These are phyloP conservation scores for Russula abietina DNA, from an alignment of 768 basidiomycete species.

Conservation along the genomic window DNA sequence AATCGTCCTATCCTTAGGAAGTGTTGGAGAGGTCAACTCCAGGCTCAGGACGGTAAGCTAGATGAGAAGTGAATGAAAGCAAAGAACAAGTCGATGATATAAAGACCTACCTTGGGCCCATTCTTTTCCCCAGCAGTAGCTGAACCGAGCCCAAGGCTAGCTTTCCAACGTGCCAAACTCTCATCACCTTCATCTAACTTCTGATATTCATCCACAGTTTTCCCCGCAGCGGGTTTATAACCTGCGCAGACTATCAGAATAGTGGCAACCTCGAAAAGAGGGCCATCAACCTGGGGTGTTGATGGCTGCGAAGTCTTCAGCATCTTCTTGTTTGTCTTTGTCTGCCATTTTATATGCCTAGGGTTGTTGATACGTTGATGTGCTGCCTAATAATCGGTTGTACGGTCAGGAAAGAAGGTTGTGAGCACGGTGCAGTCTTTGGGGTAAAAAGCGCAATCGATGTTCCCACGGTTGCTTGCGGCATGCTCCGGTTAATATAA, in stretches of 20 bases:
- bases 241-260: constrained; percentile 38
- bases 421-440: too few species aligned
- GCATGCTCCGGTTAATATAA: background rate
- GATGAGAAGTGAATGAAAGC: background rate
- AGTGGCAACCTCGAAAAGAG: background rate
- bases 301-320: constrained; percentile 63
- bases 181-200: constrained; percentile 86
- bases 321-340: constrained; percentile 47
- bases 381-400: background rate
- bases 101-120: constrained; percentile 58
- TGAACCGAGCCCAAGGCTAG: constrained; percentile 77
- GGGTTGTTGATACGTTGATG: background rate
- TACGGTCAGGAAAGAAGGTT: background rate
- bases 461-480: constrained; percentile 51
- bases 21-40: constrained; percentile 71
- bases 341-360: constrained; percentile 9
- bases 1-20: constrained; percentile 54
- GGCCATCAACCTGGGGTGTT: constrained; percentile 55
- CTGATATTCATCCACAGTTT: constrained; percentile 77
- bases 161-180: constrained; percentile 93
- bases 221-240: constrained; percentile 65
- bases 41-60: constrained; percentile 71
- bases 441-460: constrained; percentile 41
- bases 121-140: constrained; percentile 33
- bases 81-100: constrained; percentile 8